Evolutionary conservation across 495 filamentous ascomycete species (phyloP).

Genomic region (Aspergillus nidulans): DNA sequence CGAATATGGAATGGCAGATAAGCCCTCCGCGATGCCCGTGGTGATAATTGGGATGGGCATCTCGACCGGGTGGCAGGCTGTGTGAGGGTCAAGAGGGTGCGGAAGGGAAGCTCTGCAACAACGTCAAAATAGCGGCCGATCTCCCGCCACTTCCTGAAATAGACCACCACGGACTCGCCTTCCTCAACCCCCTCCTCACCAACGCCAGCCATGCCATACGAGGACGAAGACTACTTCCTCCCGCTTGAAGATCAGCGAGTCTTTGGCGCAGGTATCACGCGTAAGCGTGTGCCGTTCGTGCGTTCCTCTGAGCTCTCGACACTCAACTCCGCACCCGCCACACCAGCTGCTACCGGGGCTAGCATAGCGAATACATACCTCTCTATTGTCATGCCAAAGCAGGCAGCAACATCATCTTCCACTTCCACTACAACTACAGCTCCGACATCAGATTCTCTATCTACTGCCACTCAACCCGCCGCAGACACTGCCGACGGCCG

Average conservation of each 20-base stretch:
- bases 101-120: constrained; percentile 1
- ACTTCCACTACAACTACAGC: constrained; percentile 4
- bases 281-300: constrained; percentile 77
- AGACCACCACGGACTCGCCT: background rate
- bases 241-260: constrained; percentile 68
- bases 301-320: constrained; percentile 55
- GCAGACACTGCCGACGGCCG: constrained; percentile 2
- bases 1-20: constrained; percentile 60
- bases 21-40: constrained; percentile 57
- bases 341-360: constrained; percentile 23
- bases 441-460: background rate
- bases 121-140: constrained; percentile 16
- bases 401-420: constrained; percentile 4
- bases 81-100: constrained; percentile 7
- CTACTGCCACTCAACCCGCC: background rate
- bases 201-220: constrained; percentile 14
- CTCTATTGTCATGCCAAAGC: constrained; percentile 59
- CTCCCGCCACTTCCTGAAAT: constrained; percentile 19
- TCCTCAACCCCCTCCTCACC: background rate
- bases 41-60: constrained; percentile 82
- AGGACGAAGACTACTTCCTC: constrained; percentile 59
- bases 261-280: constrained; percentile 76
- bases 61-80: background rate
- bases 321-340: constrained; percentile 26
- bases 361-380: constrained; percentile 65